Base-by-base conservation (phyloP, 257 asterid genomes). In the Coffea eugenioides region DNA sequence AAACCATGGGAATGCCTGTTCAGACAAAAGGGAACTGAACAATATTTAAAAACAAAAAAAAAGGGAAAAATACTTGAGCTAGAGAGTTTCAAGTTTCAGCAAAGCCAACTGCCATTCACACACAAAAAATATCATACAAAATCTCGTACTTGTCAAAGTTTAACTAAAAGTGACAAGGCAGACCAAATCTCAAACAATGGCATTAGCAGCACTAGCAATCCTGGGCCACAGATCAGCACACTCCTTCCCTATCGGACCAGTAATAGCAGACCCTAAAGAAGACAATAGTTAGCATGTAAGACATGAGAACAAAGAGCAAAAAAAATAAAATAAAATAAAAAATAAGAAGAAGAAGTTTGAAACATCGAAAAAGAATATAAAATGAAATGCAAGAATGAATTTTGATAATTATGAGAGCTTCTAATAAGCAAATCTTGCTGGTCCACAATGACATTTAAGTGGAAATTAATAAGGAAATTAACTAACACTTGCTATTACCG, bases 201-300 rank as follows among this genome's bases (percentile, higher is more conserved):
- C 91, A 82, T 88, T 88, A 80, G 91, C 91, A 68, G 91, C 91
- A 86, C 89, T 86, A 3, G 91, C 91, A 80, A 88, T 88, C 81
- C 91, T 88, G 49, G 91, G 91, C 91, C 91, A 88, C 20, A 88
- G 91, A 84, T 88, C 91, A 72, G 91, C 91, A 78, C 91, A 88
- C 61, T 88, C 91, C 80, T 88, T 88, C 27, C 89, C 91, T 27
- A 88, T 88, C 4, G 91, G 91, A 1, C 91, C 91, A 27, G 91
- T 88, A 71, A 88, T 88, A 11, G 91, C 91, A 76, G 91, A 88
- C 61, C 89, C 91, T 88, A 59, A 51, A 74, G 34, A 18, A 41
- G 34, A 1, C 13, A 52, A 20, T 36, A 51, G 16, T 4, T 39
- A 27, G 12, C 27, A 3, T 41, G 59, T 15, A 0, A 31, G 4